These are phyloP conservation scores for Fraxinus greggii DNA, from an alignment of 305 asterid genomes.

Conservation along the genomic window DNA sequence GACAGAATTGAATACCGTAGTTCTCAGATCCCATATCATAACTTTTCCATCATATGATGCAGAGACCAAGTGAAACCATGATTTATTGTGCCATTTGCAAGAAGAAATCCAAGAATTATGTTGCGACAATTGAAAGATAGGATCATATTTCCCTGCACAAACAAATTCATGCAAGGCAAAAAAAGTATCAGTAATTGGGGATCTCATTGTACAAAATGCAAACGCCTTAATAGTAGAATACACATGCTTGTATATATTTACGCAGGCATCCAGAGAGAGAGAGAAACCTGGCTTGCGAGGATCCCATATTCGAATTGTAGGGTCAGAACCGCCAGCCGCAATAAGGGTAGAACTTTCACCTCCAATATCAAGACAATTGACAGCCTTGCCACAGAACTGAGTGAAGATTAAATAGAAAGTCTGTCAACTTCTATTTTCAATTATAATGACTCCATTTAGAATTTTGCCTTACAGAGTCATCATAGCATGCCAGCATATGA, in stretches of 20 bases:
- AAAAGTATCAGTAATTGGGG: background rate
- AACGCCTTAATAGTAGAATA: background rate
- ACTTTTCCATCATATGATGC: slow-evolving; percentile 96
- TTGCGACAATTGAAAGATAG: slow-evolving; percentile 74
- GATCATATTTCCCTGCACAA: slow-evolving; percentile 63
- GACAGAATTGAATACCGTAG: slow-evolving; percentile 57
- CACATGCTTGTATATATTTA: background rate
- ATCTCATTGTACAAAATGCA: background rate
- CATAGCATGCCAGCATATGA: background rate
- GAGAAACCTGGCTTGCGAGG: slow-evolving; percentile 88
- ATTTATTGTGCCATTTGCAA: slow-evolving; percentile 91
- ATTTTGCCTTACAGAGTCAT: background rate
- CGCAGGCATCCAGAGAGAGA: slow-evolving; percentile 4
- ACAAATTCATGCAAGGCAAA: slow-evolving; percentile 5
- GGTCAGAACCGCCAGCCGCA: slow-evolving; percentile 86
- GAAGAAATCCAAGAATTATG: slow-evolving; percentile 90
- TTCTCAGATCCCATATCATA: slow-evolving; percentile 94
- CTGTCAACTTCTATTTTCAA: slow-evolving; percentile 3
- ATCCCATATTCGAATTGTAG: slow-evolving; percentile 89
- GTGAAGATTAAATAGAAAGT: slow-evolving; percentile 14
- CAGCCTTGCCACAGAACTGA: slow-evolving; percentile 73
- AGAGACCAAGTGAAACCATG: slow-evolving; percentile 87
- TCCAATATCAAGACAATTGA: slow-evolving; percentile 84
- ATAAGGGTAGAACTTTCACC: slow-evolving; percentile 89
- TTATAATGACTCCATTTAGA: slow-evolving; percentile 11